Evolutionary conservation across 495 filamentous ascomycete genomes (phyloP).

Genomic region (Aspergillus avenaceus): DNA sequence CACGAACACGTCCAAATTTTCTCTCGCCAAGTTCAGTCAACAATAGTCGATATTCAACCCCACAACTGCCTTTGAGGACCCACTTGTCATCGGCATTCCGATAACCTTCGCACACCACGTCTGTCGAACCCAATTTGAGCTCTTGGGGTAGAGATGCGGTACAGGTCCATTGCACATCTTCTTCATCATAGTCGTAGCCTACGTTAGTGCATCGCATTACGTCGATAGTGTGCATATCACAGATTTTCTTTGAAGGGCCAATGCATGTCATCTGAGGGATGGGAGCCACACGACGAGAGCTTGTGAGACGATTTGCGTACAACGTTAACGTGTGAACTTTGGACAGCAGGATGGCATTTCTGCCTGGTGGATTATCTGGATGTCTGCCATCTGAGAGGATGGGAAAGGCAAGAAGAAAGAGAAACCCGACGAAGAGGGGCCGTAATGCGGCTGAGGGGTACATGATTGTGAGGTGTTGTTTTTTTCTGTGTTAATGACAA

Average conservation of each 20-base stretch:
- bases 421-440: constrained; percentile 11
- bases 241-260: constrained; percentile 55
- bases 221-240: constrained; percentile 64
- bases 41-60: constrained; percentile 82
- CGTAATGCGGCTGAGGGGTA: constrained; percentile 3
- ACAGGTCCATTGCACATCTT: constrained; percentile 88
- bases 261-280: constrained; percentile 82
- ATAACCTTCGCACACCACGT: constrained; percentile 94
- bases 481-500: too few species aligned
- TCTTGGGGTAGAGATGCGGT: constrained; percentile 71
- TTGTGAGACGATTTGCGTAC: constrained; percentile 56
- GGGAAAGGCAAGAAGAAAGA: constrained; percentile 33
- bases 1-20: constrained; percentile 49
- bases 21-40: constrained; percentile 79
- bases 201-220: constrained; percentile 85
- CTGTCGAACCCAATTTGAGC: constrained; percentile 84
- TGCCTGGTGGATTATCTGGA: constrained; percentile 38
- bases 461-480: too few species aligned
- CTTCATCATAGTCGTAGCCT: constrained; percentile 62
- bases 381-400: constrained; percentile 22
- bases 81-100: constrained; percentile 68
- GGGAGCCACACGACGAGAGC: constrained; percentile 69
- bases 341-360: constrained; percentile 68
- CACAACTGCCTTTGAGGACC: constrained; percentile 85
- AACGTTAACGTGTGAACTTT: constrained; percentile 77